Conservation (phyloP, 768 basidiomycete genomes). For the Hortiboletus campestris region DNA sequence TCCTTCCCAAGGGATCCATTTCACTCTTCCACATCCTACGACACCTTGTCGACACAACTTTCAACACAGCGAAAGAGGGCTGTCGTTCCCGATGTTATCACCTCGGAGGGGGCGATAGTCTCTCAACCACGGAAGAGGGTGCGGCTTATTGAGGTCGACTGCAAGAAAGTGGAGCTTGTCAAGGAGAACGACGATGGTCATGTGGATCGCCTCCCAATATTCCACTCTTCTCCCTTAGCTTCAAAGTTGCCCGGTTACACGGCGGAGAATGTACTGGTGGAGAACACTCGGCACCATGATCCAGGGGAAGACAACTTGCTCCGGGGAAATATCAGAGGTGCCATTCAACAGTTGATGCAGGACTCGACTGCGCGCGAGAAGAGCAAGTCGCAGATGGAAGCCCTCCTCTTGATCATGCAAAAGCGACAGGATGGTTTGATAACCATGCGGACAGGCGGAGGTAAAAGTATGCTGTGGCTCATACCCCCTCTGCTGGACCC, state of each 20-base stretch:
- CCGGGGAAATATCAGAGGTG: neutral
- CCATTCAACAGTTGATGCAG: neutral
- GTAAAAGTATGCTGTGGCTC: conserved; percentile 5
- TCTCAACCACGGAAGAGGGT: neutral
- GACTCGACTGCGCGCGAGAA: neutral
- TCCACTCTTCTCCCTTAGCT: neutral
- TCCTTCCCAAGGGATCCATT: neutral
- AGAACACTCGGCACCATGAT: neutral
- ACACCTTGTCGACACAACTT: neutral
- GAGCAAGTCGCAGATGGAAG: conserved; percentile 1
- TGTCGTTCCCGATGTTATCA: neutral
- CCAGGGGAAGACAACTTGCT: neutral
- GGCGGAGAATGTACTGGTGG: neutral
- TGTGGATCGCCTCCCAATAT: neutral
- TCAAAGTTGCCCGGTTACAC: neutral
- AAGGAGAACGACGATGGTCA: neutral
- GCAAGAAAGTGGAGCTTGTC: neutral
- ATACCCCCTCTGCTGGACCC: neutral
- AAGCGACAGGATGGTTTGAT: conserved; percentile 3
- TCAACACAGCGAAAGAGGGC: neutral
- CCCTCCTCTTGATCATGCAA: neutral
- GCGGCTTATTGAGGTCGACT: neutral
- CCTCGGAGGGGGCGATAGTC: neutral
- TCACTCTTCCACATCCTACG: neutral
- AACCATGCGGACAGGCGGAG: conserved; percentile 5